Evolutionary conservation across 345 rosid genomes (phyloP), one percentile per base, ranked within the genome.

Genomic region (Eucalyptus erythrocorys): DNA sequence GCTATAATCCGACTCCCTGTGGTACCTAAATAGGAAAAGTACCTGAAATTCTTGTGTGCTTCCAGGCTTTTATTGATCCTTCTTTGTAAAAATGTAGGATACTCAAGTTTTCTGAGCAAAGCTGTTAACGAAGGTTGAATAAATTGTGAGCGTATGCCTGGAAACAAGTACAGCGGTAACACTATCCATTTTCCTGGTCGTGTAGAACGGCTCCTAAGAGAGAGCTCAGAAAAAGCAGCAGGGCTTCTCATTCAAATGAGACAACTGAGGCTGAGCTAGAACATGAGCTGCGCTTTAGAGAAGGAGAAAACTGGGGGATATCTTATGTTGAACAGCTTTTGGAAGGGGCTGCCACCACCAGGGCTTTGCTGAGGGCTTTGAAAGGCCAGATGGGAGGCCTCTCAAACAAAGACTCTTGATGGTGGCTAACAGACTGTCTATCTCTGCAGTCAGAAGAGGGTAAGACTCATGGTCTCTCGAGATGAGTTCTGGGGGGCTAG

Each of bases 401-500:
- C 85, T 91, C 89, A 96, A 93, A 92, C 99, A 98, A 88, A 91
- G 99, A 57, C 91, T 98, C 45, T 93, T 98, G 92, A 99, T 98
- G 19, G 99, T 98, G 89, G 99, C 99, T 90, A 98, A 98, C 66
- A 94, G 99, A 92, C 93, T 98, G 51, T 99, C 99, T 1, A 99
- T 98, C 86, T 98, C 99, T 90, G 99, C 99, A 0, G 96, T 97
- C 89, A 94, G 99, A 91, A 93, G 96, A 93, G 99, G 99, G 85
- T 98, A 96, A 94, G 97, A 98, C 68, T 92, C 95, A 7, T 98
- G 99, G 99, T 95, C 97, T 85, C 93, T 98, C 42, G 99, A 98
- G 92, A 95, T 97, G 84, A 98, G 99, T 94, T 99, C 94, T 86
- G 99, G 99, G 47, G 99, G 99, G 89, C 93, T 97, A 13, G 99